Conservation (phyloP, 345 rosid genomes). For the Brassica juncea region DNA sequence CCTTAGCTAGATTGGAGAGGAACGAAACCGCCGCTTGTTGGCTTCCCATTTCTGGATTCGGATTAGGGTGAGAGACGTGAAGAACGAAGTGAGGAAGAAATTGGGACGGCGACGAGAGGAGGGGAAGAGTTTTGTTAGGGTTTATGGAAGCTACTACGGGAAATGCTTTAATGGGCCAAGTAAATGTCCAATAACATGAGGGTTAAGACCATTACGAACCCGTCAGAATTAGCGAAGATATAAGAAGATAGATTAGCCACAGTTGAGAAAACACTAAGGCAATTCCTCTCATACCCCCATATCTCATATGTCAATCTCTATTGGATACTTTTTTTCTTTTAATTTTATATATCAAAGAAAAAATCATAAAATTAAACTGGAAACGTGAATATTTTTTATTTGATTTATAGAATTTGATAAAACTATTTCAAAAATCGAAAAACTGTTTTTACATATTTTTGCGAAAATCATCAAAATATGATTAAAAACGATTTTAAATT, state of each 20-base stretch:
- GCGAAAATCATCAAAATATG: no score
- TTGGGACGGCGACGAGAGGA: not conserved
- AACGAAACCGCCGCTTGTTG: constrained; percentile 75
- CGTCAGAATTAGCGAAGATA: not conserved
- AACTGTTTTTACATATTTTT: no score
- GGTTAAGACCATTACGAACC: not conserved
- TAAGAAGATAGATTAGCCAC: not conserved
- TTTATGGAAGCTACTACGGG: constrained; percentile 16
- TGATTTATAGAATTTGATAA: no score
- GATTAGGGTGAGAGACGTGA: not conserved
- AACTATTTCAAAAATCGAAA: no score
- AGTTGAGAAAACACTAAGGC: not conserved
- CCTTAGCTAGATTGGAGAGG: constrained; percentile 65
- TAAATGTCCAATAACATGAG: not conserved
- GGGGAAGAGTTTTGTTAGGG: constrained; percentile 32
- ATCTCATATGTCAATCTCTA: no score
- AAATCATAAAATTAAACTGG: no score
- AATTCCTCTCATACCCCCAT: no score
- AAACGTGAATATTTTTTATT: no score
- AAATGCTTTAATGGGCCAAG: not conserved
- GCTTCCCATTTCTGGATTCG: constrained; percentile 59
- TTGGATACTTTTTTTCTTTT: no score
- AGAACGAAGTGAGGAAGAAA: not conserved
- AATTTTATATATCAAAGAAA: no score
- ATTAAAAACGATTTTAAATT: no score